A percentile compares a stretch with the other conserved stretches of the same genome.
These are phyloP conservation scores for Solanum lignicaule DNA, from an alignment of 257 asterid species.

Conservation along the genomic window DNA sequence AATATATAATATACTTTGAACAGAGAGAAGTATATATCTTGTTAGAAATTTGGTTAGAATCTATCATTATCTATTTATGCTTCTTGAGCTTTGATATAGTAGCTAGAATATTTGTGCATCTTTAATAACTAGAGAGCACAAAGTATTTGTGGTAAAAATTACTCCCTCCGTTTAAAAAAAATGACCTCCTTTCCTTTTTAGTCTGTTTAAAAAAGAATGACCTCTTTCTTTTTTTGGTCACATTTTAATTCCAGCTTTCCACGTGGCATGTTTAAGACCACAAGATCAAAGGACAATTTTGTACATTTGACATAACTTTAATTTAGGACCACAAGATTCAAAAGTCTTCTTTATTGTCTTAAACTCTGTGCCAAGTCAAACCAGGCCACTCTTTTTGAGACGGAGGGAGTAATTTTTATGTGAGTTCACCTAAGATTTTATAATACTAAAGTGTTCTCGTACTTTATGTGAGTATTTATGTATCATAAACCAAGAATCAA, in stretches of 20 bases:
- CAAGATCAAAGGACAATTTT: no score
- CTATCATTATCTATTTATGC: background rate
- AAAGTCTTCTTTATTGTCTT: no score
- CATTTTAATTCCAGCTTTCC: no score
- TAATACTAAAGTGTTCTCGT: background rate
- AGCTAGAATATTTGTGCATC: background rate
- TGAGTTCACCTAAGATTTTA: background rate
- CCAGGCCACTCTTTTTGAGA: no score
- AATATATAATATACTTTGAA: background rate
- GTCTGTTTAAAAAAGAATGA: no score
- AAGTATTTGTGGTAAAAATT: background rate
- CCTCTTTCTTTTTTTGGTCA: no score
- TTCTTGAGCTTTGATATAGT: background rate
- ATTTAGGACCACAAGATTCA: no score
- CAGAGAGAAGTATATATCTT: background rate
- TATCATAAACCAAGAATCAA: background rate
- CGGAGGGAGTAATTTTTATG: background rate
- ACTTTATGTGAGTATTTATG: background rate
- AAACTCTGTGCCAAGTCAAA: no score
- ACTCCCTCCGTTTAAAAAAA: no score
- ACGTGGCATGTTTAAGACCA: no score
- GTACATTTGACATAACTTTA: no score
- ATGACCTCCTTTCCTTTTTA: no score
- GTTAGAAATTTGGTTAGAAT: background rate
- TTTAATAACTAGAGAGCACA: background rate